Evolutionary conservation across 768 basidiomycete genomes (phyloP), one percentile per base, ranked within the genome.

Genomic region (Tulasnella sp.): DNA sequence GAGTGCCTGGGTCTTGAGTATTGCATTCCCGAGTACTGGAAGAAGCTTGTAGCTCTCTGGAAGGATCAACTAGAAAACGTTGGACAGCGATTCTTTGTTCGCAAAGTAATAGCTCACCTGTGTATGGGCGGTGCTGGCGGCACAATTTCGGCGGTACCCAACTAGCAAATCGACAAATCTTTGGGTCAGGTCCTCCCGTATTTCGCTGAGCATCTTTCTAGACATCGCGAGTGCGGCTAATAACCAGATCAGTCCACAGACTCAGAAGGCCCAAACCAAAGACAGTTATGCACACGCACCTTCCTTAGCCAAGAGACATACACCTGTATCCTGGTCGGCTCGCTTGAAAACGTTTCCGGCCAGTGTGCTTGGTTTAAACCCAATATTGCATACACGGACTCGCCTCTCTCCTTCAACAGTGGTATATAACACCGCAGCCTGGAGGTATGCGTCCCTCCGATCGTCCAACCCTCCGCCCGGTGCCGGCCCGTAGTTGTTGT

Each of bases 291-390:
- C 36, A 39, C n/a, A 65, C 78, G 64, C 60, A 91, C 94, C 83
- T 66, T 86, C 80, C 61, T 91, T 86, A 31, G 83, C 73, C 59
- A 90, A 69, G 67, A 84, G 73, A 40, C 80, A 77, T 21, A 93
- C 74, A 1, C 83, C 79, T 2, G 87, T 77, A 63, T 98, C 93
- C 73, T 91, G 76, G 69, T 99, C 96, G 11, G 90, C 91, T 68
- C 73, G 88, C 49, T 85, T 80, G 72, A 93, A 99, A 9, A 98
- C 82, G 66, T 85, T 92, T 7, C 82, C 88, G n/a, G 91, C 88
- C 61, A 98, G 70, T 36, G 82, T 77, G 2, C 81, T 84, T 1
- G 89, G 42, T 27, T 40, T 81, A 57, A 97, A 67, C 0, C 84
- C 85, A n/a, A 97, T 70, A 63, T 99, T 99, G 65, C 83, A 77